Evolutionary conservation across 108 stramenopile species (phyloP), one percentile per base, ranked within the genome.

Genomic region (Chaetoceros muelleri): DNA sequence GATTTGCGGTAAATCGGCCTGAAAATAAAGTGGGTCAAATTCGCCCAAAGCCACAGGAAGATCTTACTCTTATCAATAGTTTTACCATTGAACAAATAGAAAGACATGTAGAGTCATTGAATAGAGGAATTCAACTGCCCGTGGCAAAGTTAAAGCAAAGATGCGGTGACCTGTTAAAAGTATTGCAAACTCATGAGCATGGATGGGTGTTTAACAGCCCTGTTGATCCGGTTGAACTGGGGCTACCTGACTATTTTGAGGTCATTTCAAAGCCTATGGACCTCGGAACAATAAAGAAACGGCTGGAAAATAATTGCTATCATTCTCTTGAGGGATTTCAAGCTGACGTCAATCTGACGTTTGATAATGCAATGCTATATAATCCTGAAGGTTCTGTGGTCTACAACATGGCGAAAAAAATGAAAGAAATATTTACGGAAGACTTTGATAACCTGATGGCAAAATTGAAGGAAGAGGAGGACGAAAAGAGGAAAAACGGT

Each of bases 301-400:
- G 80, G 29, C 62, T 98, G 16, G 96, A 96, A 34, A 93, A 90
- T 72, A 82, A 80, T 30, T 74, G 74, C 52, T 99, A 98, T 76
- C 84, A 87, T 25, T 61, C 71, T 13, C 56, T 96, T 27, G 88
- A 93, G 24, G 81, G 86, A 25, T 90, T 97, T 31, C 73, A 93
- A 53, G 78, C 45, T 0, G 92, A 98, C 69, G 82, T 93, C 30
- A 63, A 74, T 44, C 74, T 98, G 29, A 94, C 94, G 0, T 97
- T 96, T 68, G 94, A 97, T 58, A 99, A 99, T 66, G 98, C 98
- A 0, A 96, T 98, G 87, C 64, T 82, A 3, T 99, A 99, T 69
- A 99, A 99, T 63, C 87, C 83, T 1, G 75, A 93, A 60, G 76
- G 78, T 2, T 74, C 78, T 10, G 75, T 83, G 26, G 75, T 79